phyloP scores from a whole-genome alignment of 805 yeast genomes.

The Dipodascopsis uninucleata region DNA sequence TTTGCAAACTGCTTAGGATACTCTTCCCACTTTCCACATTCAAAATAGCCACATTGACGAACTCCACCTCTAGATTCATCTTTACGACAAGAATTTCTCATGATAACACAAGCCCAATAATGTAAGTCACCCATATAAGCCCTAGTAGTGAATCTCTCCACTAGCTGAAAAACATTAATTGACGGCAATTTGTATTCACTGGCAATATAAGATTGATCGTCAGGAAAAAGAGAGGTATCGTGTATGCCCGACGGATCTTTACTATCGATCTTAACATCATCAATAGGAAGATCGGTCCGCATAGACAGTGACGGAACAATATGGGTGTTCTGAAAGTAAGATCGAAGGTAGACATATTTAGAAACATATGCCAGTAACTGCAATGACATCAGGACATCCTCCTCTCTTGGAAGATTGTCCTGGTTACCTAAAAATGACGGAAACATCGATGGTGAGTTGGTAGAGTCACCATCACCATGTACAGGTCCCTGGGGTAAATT shows the following conservation, averaged over 20 bases:
- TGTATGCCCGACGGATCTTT: conserved; percentile 6
- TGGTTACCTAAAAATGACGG: conserved; percentile 21
- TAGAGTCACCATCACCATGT: neutral
- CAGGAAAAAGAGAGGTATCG: conserved; percentile 20
- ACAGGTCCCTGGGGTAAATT: neutral
- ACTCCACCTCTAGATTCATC: conserved; percentile 85
- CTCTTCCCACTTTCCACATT: conserved; percentile 92
- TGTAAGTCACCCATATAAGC: conserved; percentile 73
- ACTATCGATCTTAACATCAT: neutral
- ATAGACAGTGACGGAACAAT: conserved; percentile 65
- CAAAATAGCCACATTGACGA: conserved; percentile 89
- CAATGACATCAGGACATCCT: conserved; percentile 89
- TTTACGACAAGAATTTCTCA: conserved; percentile 91
- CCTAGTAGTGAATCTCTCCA: conserved; percentile 79
- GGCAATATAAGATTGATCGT: conserved; percentile 35
- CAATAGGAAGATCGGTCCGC: conserved; percentile 27
- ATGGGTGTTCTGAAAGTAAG: conserved; percentile 68
- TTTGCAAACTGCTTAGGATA: conserved; percentile 90
- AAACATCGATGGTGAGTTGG: conserved; percentile 7
- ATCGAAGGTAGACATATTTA: conserved; percentile 78
- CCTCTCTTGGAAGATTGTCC: conserved; percentile 66
- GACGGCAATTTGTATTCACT: conserved; percentile 45
- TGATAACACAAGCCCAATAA: conserved; percentile 97
- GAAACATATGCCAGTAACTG: conserved; percentile 91
- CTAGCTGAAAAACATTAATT: conserved; percentile 77